phyloP scores from a whole-genome alignment of 2,329 filamentous ascomycete genomes.

The Ilyonectria destructans region DNA sequence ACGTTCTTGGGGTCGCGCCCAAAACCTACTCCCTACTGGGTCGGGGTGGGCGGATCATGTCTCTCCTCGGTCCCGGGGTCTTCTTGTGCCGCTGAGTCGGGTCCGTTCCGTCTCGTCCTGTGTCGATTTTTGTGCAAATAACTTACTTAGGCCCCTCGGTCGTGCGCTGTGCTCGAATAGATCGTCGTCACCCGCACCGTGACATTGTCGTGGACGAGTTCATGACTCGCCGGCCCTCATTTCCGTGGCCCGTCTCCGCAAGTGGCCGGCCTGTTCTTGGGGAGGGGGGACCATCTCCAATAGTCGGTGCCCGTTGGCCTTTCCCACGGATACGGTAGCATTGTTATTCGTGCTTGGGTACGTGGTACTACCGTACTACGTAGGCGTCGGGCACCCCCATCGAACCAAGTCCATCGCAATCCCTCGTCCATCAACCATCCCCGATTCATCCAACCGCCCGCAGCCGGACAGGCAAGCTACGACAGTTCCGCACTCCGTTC shows the following conservation, averaged over 20 bases:
- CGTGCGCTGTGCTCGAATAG: neutral
- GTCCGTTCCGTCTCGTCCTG: neutral
- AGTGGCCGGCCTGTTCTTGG: slow-evolving; percentile 9
- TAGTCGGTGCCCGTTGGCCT: slow-evolving; percentile 5
- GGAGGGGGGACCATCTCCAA: slow-evolving; percentile 14
- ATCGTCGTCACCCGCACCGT: slow-evolving; percentile 2
- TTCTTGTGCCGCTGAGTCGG: neutral
- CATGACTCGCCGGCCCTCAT: slow-evolving; percentile 32
- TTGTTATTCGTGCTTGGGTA: slow-evolving; percentile 2
- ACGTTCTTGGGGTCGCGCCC: neutral
- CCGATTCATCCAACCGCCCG: slow-evolving; percentile 23
- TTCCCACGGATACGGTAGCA: neutral
- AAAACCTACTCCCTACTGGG: neutral
- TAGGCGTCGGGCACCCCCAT: neutral
- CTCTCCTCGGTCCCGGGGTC: neutral
- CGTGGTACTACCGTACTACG: slow-evolving; percentile 15
- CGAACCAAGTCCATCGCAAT: neutral
- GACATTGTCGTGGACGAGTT: slow-evolving; percentile 4
- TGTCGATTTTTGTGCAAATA: slow-evolving; percentile 7
- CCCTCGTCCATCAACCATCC: slow-evolving; percentile 15
- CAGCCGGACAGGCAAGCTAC: slow-evolving; percentile 5
- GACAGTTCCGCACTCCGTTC: neutral
- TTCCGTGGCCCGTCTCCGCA: slow-evolving; percentile 29
- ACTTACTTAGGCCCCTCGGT: slow-evolving; percentile 12
- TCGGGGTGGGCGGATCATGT: neutral